Conservation (phyloP, 306 rosid genomes). For the Pyrus bretschneideri region DNA sequence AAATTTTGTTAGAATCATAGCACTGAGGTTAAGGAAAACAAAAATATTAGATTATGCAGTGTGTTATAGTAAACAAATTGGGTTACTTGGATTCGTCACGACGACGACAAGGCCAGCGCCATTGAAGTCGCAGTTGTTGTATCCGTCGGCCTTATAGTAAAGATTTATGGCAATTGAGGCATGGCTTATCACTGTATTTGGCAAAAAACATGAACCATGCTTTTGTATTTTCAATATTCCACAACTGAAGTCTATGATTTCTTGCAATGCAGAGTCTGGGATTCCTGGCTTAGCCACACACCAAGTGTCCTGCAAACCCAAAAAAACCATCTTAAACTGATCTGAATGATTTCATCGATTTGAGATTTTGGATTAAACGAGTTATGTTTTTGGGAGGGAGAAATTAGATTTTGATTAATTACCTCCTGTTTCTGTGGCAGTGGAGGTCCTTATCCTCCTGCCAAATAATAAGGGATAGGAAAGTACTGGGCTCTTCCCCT, state of each 20-base stretch:
- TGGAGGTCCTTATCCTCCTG: too few relatives aligned
- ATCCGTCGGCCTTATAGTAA: conserved; percentile 16
- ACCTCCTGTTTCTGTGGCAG: too few relatives aligned
- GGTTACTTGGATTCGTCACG: conserved; percentile 1
- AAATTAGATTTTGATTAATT: neutral
- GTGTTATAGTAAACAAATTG: neutral
- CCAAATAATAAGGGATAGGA: neutral
- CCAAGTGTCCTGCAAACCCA: neutral
- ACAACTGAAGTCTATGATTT: conserved; percentile 15
- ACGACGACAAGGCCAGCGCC: conserved; percentile 16
- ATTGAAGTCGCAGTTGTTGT: conserved; percentile 27
- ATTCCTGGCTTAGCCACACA: neutral
- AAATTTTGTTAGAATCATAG: neutral
- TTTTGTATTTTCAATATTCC: neutral
- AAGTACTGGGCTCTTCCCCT: too few relatives aligned
- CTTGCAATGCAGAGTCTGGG: neutral
- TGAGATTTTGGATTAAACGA: neutral
- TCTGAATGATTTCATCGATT: neutral
- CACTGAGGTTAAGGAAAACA: neutral
- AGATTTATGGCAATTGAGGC: conserved; percentile 48
- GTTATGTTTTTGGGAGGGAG: neutral
- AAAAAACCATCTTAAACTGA: neutral
- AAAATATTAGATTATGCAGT: neutral
- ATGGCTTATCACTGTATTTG: conserved; percentile 8
- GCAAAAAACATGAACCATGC: conserved; percentile 13